Percentiles rank a stretch among this genome's conserved stretches.
These are phyloP conservation scores for Schizochytrium sp. DNA, from an alignment of 108 stramenopile species.

Conservation along the genomic window DNA sequence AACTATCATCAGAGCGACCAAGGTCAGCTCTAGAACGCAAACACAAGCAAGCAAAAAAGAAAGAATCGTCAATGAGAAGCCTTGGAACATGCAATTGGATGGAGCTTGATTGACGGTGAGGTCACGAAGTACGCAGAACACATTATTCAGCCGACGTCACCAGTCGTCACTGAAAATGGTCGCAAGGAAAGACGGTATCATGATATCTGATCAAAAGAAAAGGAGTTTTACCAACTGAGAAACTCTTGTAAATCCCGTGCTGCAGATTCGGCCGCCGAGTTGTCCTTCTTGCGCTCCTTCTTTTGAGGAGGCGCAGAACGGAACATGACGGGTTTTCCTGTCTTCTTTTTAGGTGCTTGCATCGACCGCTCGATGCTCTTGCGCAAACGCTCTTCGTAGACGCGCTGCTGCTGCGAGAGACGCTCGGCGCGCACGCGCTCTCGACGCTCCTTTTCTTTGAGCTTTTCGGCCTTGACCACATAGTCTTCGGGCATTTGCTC, in stretches of 20 bases:
- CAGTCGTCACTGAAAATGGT: too few relatives aligned
- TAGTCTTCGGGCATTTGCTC: constrained; percentile 51
- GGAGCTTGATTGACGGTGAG: too few relatives aligned
- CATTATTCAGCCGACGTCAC: too few relatives aligned
- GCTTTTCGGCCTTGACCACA: constrained; percentile 49
- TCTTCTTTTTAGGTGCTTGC: constrained; percentile 47
- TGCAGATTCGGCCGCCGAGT: background rate
- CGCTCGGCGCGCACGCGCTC: constrained; percentile 52
- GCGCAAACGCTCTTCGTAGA: constrained; percentile 44
- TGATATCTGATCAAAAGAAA: background rate
- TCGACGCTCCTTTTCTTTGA: constrained; percentile 52
- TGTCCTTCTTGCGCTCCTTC: constrained; percentile 30
- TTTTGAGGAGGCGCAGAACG: constrained; percentile 35
- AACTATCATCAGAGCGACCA: background rate
- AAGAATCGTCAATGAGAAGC: too few relatives aligned
- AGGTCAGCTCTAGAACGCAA: too few relatives aligned
- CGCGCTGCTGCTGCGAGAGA: constrained; percentile 39
- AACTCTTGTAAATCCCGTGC: background rate
- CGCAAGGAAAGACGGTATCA: too few relatives aligned
- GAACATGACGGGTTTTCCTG: constrained; percentile 49
- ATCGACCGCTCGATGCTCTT: constrained; percentile 39
- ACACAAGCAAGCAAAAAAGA: too few relatives aligned
- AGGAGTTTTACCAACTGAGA: background rate
- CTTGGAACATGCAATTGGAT: too few relatives aligned
- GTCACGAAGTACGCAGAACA: too few relatives aligned